These are phyloP conservation scores for Priceomyces castillae DNA, from an alignment of 805 yeast species.

Conservation along the genomic window DNA sequence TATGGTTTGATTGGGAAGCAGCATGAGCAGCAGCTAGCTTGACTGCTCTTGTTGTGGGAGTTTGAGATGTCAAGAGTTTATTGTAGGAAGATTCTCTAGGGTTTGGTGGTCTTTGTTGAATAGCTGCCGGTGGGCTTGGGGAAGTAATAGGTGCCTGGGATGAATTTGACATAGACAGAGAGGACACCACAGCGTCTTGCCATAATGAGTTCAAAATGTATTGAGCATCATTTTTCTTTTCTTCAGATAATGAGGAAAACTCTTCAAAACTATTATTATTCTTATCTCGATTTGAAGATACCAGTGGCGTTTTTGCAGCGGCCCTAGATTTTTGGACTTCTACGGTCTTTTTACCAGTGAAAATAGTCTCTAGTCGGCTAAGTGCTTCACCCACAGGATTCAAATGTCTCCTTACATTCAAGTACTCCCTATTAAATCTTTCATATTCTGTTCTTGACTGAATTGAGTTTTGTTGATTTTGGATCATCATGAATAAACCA, in stretches of 20 bases:
- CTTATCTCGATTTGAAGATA: constrained; percentile 3
- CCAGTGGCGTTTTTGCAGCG: constrained; percentile 7
- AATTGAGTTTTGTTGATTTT: constrained; percentile 44
- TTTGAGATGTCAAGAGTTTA: constrained; percentile 20
- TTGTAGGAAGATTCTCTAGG: constrained; percentile 21
- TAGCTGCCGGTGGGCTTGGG: constrained; percentile 3
- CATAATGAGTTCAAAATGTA: constrained; percentile 30
- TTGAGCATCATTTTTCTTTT: constrained; percentile 28
- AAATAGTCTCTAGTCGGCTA: constrained; percentile 41
- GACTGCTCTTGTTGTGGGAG: constrained; percentile 36
- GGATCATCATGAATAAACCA: constrained; percentile 29
- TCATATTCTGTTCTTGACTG: constrained; percentile 76
- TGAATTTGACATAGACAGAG: constrained; percentile 12
- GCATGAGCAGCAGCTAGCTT: constrained; percentile 26
- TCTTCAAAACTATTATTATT: constrained; percentile 34
- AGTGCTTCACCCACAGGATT: constrained; percentile 71
- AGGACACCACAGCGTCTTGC: constrained; percentile 37
- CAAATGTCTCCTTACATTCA: constrained; percentile 62
- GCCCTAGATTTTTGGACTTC: constrained; percentile 22
- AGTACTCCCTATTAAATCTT: constrained; percentile 68
- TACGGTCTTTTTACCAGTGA: constrained; percentile 16
- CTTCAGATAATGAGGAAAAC: constrained; percentile 30
- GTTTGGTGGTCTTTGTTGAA: constrained; percentile 18
- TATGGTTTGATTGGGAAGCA: constrained; percentile 7
- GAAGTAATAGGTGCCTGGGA: constrained; percentile 6